Conservation (phyloP, 176 grass and related monocot species). For the Pontederia crassipes region DNA sequence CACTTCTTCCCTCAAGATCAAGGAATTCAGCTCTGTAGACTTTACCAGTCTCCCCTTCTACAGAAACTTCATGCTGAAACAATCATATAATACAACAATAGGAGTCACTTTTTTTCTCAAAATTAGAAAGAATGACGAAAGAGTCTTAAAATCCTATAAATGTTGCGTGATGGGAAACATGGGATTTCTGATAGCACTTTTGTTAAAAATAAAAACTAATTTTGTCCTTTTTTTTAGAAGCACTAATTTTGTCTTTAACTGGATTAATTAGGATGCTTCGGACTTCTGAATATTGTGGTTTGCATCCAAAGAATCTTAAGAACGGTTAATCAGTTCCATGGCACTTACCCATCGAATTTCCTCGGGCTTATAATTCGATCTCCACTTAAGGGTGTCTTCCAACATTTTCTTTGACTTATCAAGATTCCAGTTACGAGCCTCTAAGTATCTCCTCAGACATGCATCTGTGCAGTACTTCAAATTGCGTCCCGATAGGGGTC, state of each 20-base stretch:
- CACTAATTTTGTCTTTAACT: no score
- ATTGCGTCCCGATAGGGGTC: slow-evolving; percentile 31
- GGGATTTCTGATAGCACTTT: no score
- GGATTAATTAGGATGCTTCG: not conserved
- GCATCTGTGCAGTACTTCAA: slow-evolving; percentile 43
- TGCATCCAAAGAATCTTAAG: not conserved
- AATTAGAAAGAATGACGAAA: not conserved
- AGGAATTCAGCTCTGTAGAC: slow-evolving; percentile 59
- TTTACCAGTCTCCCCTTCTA: slow-evolving; percentile 79
- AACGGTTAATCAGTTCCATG: not conserved
- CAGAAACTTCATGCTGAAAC: slow-evolving; percentile 52
- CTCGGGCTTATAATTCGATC: slow-evolving; percentile 53
- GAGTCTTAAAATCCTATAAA: not conserved
- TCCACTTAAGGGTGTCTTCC: slow-evolving; percentile 76
- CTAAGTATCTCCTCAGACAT: slow-evolving; percentile 67
- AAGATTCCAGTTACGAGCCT: slow-evolving; percentile 60
- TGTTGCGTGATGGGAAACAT: no score
- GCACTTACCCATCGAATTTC: slow-evolving; percentile 67
- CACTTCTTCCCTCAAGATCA: slow-evolving; percentile 59
- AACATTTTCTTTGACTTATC: slow-evolving; percentile 76
- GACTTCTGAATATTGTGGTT: slow-evolving; percentile 3
- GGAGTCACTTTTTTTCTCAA: not conserved
- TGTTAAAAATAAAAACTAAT: no score
- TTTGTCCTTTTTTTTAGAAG: no score
- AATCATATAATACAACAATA: not conserved